phyloP scores from a whole-genome alignment of 345 rosid species.

The Euphorbia lathyris region DNA sequence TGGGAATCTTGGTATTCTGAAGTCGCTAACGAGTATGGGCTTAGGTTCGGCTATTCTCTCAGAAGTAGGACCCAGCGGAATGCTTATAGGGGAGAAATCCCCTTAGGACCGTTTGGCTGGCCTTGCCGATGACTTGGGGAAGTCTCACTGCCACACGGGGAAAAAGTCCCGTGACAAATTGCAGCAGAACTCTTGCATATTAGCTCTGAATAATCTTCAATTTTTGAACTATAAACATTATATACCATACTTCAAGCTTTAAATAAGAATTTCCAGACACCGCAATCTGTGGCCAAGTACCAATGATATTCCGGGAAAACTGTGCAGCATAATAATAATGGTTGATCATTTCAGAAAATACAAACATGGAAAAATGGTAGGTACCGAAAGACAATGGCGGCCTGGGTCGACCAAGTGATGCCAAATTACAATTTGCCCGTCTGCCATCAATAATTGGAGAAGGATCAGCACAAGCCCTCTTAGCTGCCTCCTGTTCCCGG shows the following conservation, averaged over 20 bases:
- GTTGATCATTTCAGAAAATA: constrained; percentile 25
- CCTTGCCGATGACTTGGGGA: too few relatives aligned
- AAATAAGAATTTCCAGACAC: neutral
- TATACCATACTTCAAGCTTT: neutral
- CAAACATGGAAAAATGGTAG: constrained; percentile 23
- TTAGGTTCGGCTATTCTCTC: too few relatives aligned
- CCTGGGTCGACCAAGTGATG: constrained; percentile 84
- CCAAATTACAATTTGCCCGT: constrained; percentile 93
- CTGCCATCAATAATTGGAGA: constrained; percentile 89
- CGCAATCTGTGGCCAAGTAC: neutral
- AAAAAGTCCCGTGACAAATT: too few relatives aligned
- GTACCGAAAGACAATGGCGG: constrained; percentile 57
- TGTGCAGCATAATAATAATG: neutral
- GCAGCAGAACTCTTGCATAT: neutral
- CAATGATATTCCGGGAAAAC: neutral
- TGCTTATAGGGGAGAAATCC: too few relatives aligned
- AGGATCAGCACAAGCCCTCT: constrained; percentile 89
- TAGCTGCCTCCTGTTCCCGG: constrained; percentile 92
- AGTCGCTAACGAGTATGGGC: too few relatives aligned
- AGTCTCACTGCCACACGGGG: too few relatives aligned
- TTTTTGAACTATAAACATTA: neutral
- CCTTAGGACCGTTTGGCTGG: too few relatives aligned
- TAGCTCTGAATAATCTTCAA: neutral
- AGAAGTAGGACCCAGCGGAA: too few relatives aligned
- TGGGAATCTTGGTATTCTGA: too few relatives aligned